Conservation (phyloP, 148 eudicot species). For the Cornus kousa region DNA sequence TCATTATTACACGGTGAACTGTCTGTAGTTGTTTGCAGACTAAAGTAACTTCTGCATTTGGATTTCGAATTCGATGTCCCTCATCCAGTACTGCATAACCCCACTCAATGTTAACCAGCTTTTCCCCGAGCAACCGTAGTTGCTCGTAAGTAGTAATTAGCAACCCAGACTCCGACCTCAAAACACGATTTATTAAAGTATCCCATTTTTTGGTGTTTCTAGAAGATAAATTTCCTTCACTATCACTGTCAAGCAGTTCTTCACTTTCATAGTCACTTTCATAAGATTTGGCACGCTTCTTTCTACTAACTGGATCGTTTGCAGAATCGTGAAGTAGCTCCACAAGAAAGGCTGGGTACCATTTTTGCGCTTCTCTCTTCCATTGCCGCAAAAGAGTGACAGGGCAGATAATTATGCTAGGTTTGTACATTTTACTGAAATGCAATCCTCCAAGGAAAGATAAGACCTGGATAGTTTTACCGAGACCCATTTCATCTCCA, state of each 20-base stretch:
- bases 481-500: conserved; percentile 99
- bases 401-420: conserved; percentile 91
- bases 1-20: conserved; percentile 98
- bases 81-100: conserved; percentile 97
- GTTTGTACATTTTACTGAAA: conserved; percentile 86
- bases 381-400: conserved; percentile 94
- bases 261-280: conserved; percentile 81
- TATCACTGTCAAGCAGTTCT: conserved; percentile 48
- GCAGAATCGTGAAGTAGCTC: conserved; percentile 95
- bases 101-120: conserved; percentile 82
- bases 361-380: conserved; percentile 89
- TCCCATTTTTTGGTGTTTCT: conserved; percentile 71
- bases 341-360: conserved; percentile 90
- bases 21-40: conserved; percentile 97
- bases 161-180: conserved; percentile 77
- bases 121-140: conserved; percentile 81
- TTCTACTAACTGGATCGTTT: conserved; percentile 47
- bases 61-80: conserved; percentile 96
- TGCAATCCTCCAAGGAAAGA: conserved; percentile 92
- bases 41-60: conserved; percentile 93
- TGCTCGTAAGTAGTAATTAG: conserved; percentile 95
- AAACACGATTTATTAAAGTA: conserved; percentile 67
- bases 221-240: conserved; percentile 32
- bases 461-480: conserved; percentile 93
- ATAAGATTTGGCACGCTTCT: conserved; percentile 44